Percentiles rank a stretch among this genome's conserved stretches.
Evolutionary conservation across 805 yeast species (phyloP).

Genomic region (Groenewaldozyma tartarivorans): DNA sequence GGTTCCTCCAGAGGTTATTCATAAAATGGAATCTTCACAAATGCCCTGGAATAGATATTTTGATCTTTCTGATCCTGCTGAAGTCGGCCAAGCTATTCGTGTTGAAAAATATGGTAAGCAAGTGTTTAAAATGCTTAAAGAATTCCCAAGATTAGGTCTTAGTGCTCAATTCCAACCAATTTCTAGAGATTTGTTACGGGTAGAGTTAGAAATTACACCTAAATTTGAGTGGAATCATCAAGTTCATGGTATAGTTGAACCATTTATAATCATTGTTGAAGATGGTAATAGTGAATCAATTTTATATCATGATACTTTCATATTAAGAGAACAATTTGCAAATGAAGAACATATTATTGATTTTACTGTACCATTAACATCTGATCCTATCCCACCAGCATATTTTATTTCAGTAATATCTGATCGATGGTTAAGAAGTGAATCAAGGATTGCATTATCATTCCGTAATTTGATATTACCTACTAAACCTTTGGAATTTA

Average conservation of each 20-base stretch:
- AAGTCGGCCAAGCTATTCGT: slow-evolving; percentile 72
- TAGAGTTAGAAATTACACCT: slow-evolving; percentile 61
- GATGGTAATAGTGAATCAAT: slow-evolving; percentile 75
- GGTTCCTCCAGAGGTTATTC: slow-evolving; percentile 64
- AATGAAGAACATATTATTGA: slow-evolving; percentile 49
- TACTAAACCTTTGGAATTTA: slow-evolving; percentile 51
- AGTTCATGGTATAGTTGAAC: slow-evolving; percentile 56
- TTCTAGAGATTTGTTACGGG: slow-evolving; percentile 53
- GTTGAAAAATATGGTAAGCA: slow-evolving; percentile 53
- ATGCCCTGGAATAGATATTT: slow-evolving; percentile 79
- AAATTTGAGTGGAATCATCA: slow-evolving; percentile 68
- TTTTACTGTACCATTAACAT: slow-evolving; percentile 46
- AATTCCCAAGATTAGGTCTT: slow-evolving; percentile 63
- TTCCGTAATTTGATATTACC: slow-evolving; percentile 48
- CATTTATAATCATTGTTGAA: slow-evolving; percentile 64
- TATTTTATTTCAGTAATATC: slow-evolving; percentile 65
- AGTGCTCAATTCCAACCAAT: slow-evolving; percentile 66
- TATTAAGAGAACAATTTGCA: slow-evolving; percentile 42
- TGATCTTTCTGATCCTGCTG: slow-evolving; percentile 53
- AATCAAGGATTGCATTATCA: slow-evolving; percentile 49
- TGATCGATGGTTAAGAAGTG: slow-evolving; percentile 80
- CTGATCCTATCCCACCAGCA: slow-evolving; percentile 55
- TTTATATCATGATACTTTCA: slow-evolving; percentile 46
- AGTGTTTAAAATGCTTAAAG: slow-evolving; percentile 45
- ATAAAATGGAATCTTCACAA: slow-evolving; percentile 67